Evolutionary conservation across 257 asterid genomes (phyloP).

Genomic region (Cruciata laevipes): DNA sequence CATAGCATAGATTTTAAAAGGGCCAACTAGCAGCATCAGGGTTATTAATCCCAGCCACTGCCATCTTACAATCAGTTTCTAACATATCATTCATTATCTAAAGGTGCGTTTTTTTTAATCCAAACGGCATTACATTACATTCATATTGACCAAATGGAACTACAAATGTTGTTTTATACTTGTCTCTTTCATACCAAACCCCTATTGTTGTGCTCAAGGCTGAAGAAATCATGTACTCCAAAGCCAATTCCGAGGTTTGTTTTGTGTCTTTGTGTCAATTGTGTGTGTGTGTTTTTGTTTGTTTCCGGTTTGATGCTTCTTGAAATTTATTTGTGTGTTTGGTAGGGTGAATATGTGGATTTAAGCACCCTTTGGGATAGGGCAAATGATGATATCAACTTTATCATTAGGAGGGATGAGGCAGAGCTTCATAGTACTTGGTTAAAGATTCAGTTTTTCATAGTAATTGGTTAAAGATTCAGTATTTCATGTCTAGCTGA

Average conservation of each 20-base stretch:
- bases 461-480: neutral
- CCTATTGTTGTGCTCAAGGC: constrained; percentile 87
- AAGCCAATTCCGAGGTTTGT: constrained; percentile 83
- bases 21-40: too few relatives aligned
- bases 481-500: neutral
- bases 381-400: constrained; percentile 72
- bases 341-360: constrained; percentile 84
- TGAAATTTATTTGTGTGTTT: constrained; percentile 11
- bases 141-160: too few relatives aligned
- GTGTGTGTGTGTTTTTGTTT: neutral
- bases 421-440: constrained; percentile 36
- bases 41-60: too few relatives aligned
- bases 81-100: too few relatives aligned
- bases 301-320: neutral
- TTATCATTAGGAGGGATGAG: constrained; percentile 76
- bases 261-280: too few relatives aligned
- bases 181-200: too few relatives aligned
- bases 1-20: too few relatives aligned
- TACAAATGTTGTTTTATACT: too few relatives aligned
- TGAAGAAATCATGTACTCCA: constrained; percentile 89
- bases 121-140: too few relatives aligned
- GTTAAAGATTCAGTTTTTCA: too few relatives aligned
- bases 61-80: too few relatives aligned
- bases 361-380: constrained; percentile 69
- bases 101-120: too few relatives aligned